phyloP scores from a whole-genome alignment of 805 yeast species.

The Pichia nanzhaoensis region DNA sequence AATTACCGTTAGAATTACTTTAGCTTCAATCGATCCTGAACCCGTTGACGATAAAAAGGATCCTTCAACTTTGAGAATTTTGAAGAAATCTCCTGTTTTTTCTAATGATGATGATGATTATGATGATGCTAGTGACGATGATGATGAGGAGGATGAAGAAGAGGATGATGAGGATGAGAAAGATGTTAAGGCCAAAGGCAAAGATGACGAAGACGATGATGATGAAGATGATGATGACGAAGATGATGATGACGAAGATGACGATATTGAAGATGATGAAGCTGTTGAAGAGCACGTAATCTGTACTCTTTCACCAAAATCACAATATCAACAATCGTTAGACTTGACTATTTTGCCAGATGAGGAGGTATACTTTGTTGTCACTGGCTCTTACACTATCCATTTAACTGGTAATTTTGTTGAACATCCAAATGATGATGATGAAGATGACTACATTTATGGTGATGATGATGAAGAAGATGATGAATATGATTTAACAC shows the following conservation, averaged over 20 bases:
- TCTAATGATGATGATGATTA: conserved; percentile 41
- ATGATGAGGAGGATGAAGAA: conserved; percentile 39
- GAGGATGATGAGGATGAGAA: conserved; percentile 31
- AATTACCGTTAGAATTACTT: conserved; percentile 80
- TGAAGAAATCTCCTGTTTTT: conserved; percentile 52
- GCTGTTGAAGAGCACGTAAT: conserved; percentile 79
- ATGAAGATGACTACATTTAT: conserved; percentile 44
- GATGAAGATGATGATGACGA: conserved; percentile 41
- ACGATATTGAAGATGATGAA: conserved; percentile 57
- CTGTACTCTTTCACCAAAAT: conserved; percentile 84
- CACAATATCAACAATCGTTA: conserved; percentile 80
- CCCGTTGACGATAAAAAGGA: conserved; percentile 71
- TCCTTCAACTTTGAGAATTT: conserved; percentile 85
- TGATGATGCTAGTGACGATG: conserved; percentile 46
- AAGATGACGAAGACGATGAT: conserved; percentile 29
- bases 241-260: conserved; percentile 49
- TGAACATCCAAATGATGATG: conserved; percentile 87
- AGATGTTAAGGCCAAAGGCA: conserved; percentile 20
- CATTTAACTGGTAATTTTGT: conserved; percentile 93
- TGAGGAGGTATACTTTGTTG: conserved; percentile 91
- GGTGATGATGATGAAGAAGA: conserved; percentile 43
- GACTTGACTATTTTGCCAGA: conserved; percentile 88
- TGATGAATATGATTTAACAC: conserved; percentile 62
- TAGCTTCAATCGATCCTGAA: conserved; percentile 94
- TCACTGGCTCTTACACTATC: conserved; percentile 90